phyloP scores from a whole-genome alignment of 768 basidiomycete species.

The Lentinula edodes region DNA sequence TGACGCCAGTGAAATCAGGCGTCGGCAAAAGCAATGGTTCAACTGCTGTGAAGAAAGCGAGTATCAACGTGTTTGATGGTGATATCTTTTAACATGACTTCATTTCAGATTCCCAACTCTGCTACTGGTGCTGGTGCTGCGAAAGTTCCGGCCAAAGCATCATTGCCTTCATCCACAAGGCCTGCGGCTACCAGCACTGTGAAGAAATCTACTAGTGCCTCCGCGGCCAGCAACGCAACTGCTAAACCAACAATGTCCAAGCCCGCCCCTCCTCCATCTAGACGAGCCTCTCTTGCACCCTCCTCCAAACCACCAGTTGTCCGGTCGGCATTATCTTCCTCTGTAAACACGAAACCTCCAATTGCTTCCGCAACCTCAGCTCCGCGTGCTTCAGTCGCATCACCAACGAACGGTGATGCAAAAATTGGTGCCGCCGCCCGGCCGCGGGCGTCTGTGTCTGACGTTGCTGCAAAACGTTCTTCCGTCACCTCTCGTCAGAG shows the following conservation, averaged over 20 bases:
- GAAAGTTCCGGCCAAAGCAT: conserved; percentile 28
- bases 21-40: conserved; percentile 40
- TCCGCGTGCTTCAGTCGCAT: conserved; percentile 46
- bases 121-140: conserved; percentile 56
- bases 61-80: conserved; percentile 17
- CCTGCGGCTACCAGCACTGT: conserved; percentile 27
- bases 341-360: conserved; percentile 31
- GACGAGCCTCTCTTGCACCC: conserved; percentile 42
- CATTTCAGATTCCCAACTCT: conserved; percentile 52
- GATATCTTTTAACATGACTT: conserved; percentile 13
- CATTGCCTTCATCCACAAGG: conserved; percentile 20
- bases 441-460: conserved; percentile 66
- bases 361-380: conserved; percentile 23
- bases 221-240: conserved; percentile 19
- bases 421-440: conserved; percentile 29
- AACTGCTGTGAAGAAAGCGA: conserved; percentile 62
- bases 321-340: conserved; percentile 33
- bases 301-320: conserved; percentile 25
- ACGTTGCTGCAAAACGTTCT: conserved; percentile 50
- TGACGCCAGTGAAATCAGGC: conserved; percentile 35
- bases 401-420: conserved; percentile 40
- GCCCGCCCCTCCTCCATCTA: conserved; percentile 25
- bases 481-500: conserved; percentile 36
- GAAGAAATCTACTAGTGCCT: conserved; percentile 35
- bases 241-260: conserved; percentile 33